Evolutionary conservation across 805 yeast species (phyloP).

Genomic region (Barnettozyma sucrosica): DNA sequence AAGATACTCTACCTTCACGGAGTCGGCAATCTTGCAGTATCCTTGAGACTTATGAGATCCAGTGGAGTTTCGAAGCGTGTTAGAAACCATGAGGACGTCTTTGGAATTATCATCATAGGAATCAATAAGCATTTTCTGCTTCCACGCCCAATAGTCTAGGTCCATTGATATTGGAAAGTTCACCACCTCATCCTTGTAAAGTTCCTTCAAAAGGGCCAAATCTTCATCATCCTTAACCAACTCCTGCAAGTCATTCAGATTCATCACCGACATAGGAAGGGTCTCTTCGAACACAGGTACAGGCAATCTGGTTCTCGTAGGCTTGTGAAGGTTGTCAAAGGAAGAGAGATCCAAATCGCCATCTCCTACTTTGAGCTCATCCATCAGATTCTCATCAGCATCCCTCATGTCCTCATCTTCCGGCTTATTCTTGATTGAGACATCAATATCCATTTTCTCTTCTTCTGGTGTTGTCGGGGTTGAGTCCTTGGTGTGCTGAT

Average conservation of each 20-base stretch:
- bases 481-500: slow-evolving; percentile 22
- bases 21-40: slow-evolving; percentile 64
- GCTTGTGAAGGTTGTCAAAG: slow-evolving; percentile 38
- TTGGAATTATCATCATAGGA: slow-evolving; percentile 4
- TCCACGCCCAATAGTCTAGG: slow-evolving; percentile 60
- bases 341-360: slow-evolving; percentile 18
- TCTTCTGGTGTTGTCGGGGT: slow-evolving; percentile 26
- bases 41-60: slow-evolving; percentile 74
- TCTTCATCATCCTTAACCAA: slow-evolving; percentile 75
- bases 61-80: slow-evolving; percentile 34
- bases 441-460: slow-evolving; percentile 25
- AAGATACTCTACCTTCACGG: slow-evolving; percentile 65
- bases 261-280: slow-evolving; percentile 24
- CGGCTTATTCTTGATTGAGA: slow-evolving; percentile 1
- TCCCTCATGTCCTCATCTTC: background rate
- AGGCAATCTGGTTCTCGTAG: slow-evolving; percentile 44
- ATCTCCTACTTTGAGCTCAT: slow-evolving; percentile 8
- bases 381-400: background rate
- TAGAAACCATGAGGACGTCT: slow-evolving; percentile 25
- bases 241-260: slow-evolving; percentile 45
- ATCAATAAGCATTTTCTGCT: slow-evolving; percentile 33
- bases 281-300: slow-evolving; percentile 48
- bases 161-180: slow-evolving; percentile 22
- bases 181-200: slow-evolving; percentile 25
- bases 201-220: slow-evolving; percentile 42